phyloP scores from a whole-genome alignment of 208 protist genomes.

The Ichthyophonus hoferi region DNA sequence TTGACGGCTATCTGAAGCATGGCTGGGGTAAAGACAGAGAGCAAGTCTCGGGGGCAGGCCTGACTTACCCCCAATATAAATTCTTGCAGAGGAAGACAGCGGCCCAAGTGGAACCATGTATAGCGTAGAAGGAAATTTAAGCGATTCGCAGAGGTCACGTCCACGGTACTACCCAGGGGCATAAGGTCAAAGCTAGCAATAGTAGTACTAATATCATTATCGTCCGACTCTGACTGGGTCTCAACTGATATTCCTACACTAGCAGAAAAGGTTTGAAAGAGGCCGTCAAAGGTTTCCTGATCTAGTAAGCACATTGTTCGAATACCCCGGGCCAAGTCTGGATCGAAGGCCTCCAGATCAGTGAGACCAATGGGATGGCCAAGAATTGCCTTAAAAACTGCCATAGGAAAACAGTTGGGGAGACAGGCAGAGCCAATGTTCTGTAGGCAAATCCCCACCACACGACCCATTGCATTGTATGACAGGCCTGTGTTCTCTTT shows the following conservation, averaged over 20 bases:
- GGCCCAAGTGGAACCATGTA: conserved; percentile 3
- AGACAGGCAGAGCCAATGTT: not conserved
- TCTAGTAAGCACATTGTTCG: conserved; percentile 12
- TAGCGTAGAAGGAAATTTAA: not conserved
- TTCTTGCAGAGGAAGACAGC: conserved; percentile 7
- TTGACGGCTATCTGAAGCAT: conserved; percentile 28
- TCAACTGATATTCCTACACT: not conserved
- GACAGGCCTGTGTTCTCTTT: not conserved
- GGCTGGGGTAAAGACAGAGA: conserved; percentile 16
- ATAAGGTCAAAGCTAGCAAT: not conserved
- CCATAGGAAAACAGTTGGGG: not conserved
- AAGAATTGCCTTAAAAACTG: conserved; percentile 8
- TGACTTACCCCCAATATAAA: conserved; percentile 26
- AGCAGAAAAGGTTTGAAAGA: not conserved
- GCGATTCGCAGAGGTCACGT: not conserved
- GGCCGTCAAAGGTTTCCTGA: not conserved
- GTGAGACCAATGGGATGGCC: not conserved
- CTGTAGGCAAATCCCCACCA: conserved; percentile 18
- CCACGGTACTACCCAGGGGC: not conserved
- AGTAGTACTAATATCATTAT: not conserved
- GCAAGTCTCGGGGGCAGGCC: not conserved
- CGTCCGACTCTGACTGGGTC: not conserved
- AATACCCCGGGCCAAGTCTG: not conserved
- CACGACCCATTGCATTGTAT: not conserved
- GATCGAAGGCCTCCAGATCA: conserved; percentile 5